Conservation (phyloP, 1,139 yeast genomes). For the Arxiozyma slooffiae region DNA sequence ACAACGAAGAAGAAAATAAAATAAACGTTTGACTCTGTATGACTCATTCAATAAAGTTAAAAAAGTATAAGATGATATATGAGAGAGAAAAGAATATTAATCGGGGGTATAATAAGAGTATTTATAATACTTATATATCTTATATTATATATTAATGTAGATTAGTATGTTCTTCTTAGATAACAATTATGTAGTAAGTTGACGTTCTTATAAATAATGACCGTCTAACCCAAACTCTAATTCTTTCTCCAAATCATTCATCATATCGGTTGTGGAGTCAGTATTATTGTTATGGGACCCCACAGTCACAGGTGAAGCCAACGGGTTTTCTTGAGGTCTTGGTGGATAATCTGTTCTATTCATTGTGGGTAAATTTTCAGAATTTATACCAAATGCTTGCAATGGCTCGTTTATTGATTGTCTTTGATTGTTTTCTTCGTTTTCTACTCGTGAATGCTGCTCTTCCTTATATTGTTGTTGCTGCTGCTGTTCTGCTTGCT, state of each 20-base stretch:
- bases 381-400: conserved; percentile 31
- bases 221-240: conserved; percentile 52
- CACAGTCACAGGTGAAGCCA: conserved; percentile 20
- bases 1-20: not conserved
- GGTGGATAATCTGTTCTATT: conserved; percentile 35
- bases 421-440: not conserved
- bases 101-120: not conserved
- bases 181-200: not conserved
- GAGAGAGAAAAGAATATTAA: not conserved
- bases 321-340: conserved; percentile 34
- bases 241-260: conserved; percentile 45
- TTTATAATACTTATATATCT: no score
- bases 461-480: conserved; percentile 5
- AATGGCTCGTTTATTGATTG: conserved; percentile 13
- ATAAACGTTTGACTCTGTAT: not conserved
- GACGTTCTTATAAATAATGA: conserved; percentile 14
- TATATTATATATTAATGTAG: not conserved
- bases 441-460: not conserved
- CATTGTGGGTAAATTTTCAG: conserved; percentile 34
- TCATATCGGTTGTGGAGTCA: conserved; percentile 15
- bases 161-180: no score
- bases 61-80: not conserved
- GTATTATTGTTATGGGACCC: conserved; percentile 5
- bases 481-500: conserved; percentile 12
- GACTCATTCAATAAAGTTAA: not conserved